These are phyloP conservation scores for Phyllosticta paracitricarpa DNA, from an alignment of 2,329 filamentous ascomycete species.

Conservation along the genomic window DNA sequence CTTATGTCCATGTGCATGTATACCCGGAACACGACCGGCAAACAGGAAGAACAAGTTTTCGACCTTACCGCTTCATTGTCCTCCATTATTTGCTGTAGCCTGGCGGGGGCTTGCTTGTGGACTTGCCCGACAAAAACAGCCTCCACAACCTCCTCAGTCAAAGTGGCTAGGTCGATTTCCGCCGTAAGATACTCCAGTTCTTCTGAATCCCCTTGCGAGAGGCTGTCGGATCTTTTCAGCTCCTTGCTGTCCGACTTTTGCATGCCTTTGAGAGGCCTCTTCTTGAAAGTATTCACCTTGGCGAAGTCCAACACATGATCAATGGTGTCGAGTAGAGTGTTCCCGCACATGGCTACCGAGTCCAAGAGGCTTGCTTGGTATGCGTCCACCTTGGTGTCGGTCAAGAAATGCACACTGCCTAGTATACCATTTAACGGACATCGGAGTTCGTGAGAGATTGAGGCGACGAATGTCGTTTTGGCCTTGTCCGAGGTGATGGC, in stretches of 20 bases:
- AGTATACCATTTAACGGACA: slow-evolving; percentile 53
- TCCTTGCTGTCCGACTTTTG: slow-evolving; percentile 24
- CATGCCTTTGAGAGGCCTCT: slow-evolving; percentile 19
- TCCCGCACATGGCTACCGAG: slow-evolving; percentile 30
- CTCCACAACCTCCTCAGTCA: slow-evolving; percentile 28
- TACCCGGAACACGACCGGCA: slow-evolving; percentile 18
- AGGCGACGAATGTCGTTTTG: slow-evolving; percentile 50
- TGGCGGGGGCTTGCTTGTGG: not conserved
- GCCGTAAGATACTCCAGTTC: slow-evolving; percentile 10
- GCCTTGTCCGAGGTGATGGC: slow-evolving; percentile 32
- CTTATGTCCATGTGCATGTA: not conserved
- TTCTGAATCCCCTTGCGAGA: slow-evolving; percentile 11
- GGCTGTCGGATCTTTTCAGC: slow-evolving; percentile 18
- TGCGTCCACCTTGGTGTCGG: slow-evolving; percentile 28
- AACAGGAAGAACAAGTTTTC: slow-evolving; percentile 14
- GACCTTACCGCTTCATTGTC: slow-evolving; percentile 33
- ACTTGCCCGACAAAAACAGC: slow-evolving; percentile 17
- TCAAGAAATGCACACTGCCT: slow-evolving; percentile 37
- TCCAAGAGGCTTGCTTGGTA: slow-evolving; percentile 22
- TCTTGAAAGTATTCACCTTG: slow-evolving; percentile 28
- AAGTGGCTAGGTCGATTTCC: slow-evolving; percentile 24
- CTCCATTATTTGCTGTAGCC: not conserved
- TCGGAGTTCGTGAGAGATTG: slow-evolving; percentile 51
- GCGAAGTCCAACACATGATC: slow-evolving; percentile 34
- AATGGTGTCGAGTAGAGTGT: slow-evolving; percentile 32